Conservation (phyloP, 148 eudicot species). For the Rhododendron williamsianum region DNA sequence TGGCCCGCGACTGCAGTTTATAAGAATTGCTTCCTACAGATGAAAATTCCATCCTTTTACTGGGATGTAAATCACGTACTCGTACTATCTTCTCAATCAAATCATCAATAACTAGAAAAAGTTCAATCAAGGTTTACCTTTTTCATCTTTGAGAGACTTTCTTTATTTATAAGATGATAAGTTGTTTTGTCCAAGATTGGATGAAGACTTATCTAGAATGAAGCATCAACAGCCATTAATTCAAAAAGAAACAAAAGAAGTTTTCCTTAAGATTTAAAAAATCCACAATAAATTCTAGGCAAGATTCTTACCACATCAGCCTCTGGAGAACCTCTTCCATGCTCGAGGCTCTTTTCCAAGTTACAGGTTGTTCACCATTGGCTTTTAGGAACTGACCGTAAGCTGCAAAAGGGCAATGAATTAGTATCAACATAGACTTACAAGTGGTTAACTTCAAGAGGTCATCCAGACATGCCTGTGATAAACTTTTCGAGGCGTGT, state of each 20-base stretch:
- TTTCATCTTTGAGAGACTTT: conserved; percentile 88
- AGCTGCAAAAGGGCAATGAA: conserved; percentile 42
- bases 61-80: not conserved
- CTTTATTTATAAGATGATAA: conserved; percentile 92
- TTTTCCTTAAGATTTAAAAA: not conserved
- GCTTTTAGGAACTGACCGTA: conserved; percentile 89
- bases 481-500: conserved; percentile 95
- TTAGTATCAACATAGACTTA: not conserved
- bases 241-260: not conserved
- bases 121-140: conserved; percentile 38
- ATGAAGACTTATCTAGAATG: conserved; percentile 83
- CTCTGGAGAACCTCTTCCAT: conserved; percentile 94
- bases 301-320: conserved; percentile 68
- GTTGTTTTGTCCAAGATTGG: conserved; percentile 93
- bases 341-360: conserved; percentile 85
- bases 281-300: not conserved
- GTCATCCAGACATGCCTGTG: conserved; percentile 48
- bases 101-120: conserved; percentile 2
- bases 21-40: conserved; percentile 80
- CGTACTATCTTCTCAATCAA: not conserved
- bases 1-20: conserved; percentile 98
- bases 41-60: conserved; percentile 4
- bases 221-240: not conserved
- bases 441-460: not conserved
- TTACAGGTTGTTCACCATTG: conserved; percentile 88